Evolutionary conservation across 192 early-diverging fungal species (phyloP).

Genomic region (Podila verticillata): DNA sequence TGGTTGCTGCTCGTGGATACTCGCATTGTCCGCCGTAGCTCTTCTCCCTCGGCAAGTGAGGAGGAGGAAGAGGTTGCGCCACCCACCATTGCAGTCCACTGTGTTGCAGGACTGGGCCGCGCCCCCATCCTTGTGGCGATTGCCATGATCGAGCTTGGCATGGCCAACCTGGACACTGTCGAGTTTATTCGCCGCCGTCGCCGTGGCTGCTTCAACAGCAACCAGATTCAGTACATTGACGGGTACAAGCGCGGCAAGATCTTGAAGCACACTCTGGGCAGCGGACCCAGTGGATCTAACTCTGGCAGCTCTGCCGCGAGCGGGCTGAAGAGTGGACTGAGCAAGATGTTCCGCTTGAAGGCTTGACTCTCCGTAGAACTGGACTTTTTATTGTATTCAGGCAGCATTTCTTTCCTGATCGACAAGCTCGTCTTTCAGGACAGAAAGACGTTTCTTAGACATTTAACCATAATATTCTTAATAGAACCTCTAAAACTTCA

Average conservation of each 20-base stretch:
- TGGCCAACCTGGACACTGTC: constrained; percentile 80
- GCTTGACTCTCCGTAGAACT: constrained; percentile 40
- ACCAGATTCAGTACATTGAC: constrained; percentile 76
- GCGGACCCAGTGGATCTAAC: constrained; percentile 14
- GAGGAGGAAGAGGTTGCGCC: constrained; percentile 35
- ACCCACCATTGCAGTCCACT: constrained; percentile 75
- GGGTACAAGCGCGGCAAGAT: constrained; percentile 55
- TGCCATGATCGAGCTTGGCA: constrained; percentile 82
- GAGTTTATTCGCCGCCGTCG: constrained; percentile 78
- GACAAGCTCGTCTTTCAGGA: too few relatives aligned
- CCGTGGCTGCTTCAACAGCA: constrained; percentile 83
- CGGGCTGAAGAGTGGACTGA: constrained; percentile 44
- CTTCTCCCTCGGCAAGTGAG: constrained; percentile 38
- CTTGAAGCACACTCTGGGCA: constrained; percentile 39
- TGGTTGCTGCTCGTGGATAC: constrained; percentile 77
- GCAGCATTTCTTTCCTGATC: too few relatives aligned
- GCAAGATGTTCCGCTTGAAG: constrained; percentile 55
- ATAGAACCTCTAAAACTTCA: too few relatives aligned
- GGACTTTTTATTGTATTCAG: too few relatives aligned
- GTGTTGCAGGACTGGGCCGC: constrained; percentile 83
- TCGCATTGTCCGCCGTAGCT: constrained; percentile 52
- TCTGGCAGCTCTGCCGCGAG: constrained; percentile 6
- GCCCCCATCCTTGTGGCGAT: constrained; percentile 92
- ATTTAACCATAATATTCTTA: too few relatives aligned
- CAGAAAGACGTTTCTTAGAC: too few relatives aligned